phyloP scores from a whole-genome alignment of 345 rosid species.

The Salix udensis region DNA sequence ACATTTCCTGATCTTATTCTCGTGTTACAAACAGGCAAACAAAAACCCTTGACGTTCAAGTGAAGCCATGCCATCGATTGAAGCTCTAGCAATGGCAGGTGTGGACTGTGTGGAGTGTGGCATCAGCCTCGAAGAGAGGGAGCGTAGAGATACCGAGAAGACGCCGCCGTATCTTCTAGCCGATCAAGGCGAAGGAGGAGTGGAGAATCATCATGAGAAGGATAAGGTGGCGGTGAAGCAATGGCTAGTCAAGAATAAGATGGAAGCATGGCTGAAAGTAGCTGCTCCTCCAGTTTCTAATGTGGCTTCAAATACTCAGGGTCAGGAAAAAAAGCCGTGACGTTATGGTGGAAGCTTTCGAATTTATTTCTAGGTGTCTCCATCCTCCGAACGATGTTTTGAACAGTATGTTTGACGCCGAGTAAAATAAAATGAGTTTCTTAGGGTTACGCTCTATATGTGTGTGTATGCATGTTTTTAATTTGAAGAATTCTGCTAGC shows the following conservation, averaged over 20 bases:
- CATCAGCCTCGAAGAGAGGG: constrained; percentile 11
- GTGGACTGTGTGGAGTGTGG: constrained; percentile 11
- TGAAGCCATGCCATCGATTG: constrained; percentile 16
- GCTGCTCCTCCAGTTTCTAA: not conserved
- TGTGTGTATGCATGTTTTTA: not conserved
- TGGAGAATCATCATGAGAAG: not conserved
- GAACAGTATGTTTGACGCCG: no score
- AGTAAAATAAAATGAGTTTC: no score
- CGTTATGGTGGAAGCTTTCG: not conserved
- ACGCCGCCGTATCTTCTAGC: constrained; percentile 14
- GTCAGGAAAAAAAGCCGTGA: not conserved
- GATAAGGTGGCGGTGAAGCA: not conserved
- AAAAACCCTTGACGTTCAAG: not conserved
- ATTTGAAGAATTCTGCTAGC: not conserved
- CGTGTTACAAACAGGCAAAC: not conserved
- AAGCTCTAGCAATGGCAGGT: constrained; percentile 27
- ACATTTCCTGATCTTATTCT: not conserved
- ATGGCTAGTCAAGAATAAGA: not conserved
- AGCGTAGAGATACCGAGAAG: constrained; percentile 6
- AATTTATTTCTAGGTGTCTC: no score
- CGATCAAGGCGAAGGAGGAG: not conserved
- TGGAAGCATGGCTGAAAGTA: not conserved
- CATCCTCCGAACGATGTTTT: no score
- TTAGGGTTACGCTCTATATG: not conserved
- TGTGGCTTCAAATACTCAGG: not conserved